Conservation (phyloP, 768 basidiomycete genomes). For the Collybia sordida region DNA sequence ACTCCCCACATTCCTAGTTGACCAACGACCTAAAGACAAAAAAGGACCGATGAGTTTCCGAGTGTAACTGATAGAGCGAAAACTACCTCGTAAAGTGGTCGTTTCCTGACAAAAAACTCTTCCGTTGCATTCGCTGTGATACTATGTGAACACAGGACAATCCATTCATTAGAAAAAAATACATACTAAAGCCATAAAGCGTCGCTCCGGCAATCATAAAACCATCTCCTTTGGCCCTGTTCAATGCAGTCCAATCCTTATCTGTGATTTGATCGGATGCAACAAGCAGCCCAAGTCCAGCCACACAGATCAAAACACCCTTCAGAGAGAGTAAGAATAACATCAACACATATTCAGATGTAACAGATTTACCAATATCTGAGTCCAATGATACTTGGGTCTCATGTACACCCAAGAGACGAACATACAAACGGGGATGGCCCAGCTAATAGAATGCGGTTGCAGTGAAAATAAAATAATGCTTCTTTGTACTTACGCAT, state of each 20-base stretch:
- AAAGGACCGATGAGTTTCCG: background rate
- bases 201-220: constrained; percentile 89
- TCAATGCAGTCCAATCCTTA: constrained; percentile 68
- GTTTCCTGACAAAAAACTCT: constrained; percentile 79
- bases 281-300: constrained; percentile 79
- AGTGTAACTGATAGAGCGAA: background rate
- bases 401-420: constrained; percentile 85
- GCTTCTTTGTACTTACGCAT: constrained; percentile 54
- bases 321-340: constrained; percentile 18
- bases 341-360: background rate
- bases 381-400: constrained; percentile 79
- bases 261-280: constrained; percentile 74
- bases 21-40: constrained; percentile 60
- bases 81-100: constrained; percentile 73
- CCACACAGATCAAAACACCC: constrained; percentile 75
- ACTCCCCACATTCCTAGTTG: constrained; percentile 86
- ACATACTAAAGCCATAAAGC: constrained; percentile 82
- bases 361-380: constrained; percentile 55
- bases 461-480: constrained; percentile 1
- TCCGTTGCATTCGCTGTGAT: constrained; percentile 80
- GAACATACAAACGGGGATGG: constrained; percentile 83
- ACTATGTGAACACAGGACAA: background rate
- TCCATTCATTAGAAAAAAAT: background rate
- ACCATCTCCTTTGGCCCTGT: constrained; percentile 74
- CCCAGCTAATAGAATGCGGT: constrained; percentile 55